A percentile compares a stretch with the other conserved stretches of the same genome.
Evolutionary conservation across 2,329 filamentous ascomycete species (phyloP).

Genomic region (Ceratocystis eucalypticola): DNA sequence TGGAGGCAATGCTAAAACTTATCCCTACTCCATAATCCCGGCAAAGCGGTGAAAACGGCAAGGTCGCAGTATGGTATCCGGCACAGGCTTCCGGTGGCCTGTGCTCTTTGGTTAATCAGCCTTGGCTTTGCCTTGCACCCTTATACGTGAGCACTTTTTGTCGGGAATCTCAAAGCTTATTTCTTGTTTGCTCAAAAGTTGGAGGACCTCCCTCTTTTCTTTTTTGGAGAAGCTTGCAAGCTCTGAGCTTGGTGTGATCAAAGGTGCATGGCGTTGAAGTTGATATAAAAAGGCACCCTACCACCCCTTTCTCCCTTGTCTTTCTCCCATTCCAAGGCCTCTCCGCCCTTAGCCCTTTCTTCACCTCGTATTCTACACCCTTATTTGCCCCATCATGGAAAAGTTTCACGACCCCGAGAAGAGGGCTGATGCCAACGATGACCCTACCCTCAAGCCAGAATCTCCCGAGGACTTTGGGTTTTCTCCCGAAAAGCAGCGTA

Average conservation of each 20-base stretch:
- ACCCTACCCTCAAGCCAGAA: not conserved
- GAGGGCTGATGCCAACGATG: constrained; percentile 17
- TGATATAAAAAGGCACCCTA: not conserved
- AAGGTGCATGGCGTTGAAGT: not conserved
- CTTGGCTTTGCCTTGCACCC: no score
- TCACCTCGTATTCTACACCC: not conserved
- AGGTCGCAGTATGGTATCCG: not conserved
- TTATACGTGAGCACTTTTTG: not conserved
- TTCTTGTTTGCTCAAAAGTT: not conserved
- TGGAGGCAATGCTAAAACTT: no score
- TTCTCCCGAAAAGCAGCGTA: constrained; percentile 47
- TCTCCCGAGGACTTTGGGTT: constrained; percentile 32
- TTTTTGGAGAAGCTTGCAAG: not conserved
- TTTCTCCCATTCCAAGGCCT: no score
- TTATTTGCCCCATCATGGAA: not conserved
- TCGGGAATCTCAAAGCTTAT: not conserved
- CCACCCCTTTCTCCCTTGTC: not conserved
- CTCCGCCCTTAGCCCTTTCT: no score
- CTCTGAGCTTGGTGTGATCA: not conserved
- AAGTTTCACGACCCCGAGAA: constrained; percentile 20
- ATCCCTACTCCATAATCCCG: no score
- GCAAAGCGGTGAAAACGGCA: no score
- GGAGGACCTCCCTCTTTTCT: not conserved
- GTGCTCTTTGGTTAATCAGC: not conserved
- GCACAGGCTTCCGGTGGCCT: not conserved